Evolutionary conservation across 75 land plant species (phyloP).

Genomic region (Pinus taeda): DNA sequence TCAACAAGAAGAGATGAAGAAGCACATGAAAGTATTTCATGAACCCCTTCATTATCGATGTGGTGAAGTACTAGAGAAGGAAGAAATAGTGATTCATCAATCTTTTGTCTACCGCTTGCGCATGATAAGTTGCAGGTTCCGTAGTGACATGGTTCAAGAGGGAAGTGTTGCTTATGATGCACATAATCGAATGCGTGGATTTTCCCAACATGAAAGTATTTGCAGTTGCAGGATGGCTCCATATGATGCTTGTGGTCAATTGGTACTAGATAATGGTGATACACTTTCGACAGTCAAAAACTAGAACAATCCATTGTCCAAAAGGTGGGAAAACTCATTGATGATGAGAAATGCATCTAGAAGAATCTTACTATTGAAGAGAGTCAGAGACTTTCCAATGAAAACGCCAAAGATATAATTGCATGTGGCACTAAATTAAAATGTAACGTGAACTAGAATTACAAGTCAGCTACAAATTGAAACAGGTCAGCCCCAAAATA

Average conservation of each 20-base stretch:
- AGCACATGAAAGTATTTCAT: constrained; percentile 93
- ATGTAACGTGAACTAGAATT: no score
- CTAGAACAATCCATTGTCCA: no score
- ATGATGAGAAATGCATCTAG: no score
- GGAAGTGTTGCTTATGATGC: constrained; percentile 58
- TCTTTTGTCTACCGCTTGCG: constrained; percentile 72
- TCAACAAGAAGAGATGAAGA: constrained; percentile 68
- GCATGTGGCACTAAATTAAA: no score
- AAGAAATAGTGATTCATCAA: constrained; percentile 95
- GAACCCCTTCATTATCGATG: constrained; percentile 76
- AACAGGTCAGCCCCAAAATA: no score
- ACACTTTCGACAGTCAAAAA: no score
- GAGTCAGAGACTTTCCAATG: no score
- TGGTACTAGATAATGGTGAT: no score
- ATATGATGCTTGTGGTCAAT: constrained; percentile 77
- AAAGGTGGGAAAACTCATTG: no score
- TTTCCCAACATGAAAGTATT: constrained; percentile 83
- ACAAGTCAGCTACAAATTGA: no score
- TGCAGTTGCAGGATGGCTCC: constrained; percentile 95
- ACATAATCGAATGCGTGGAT: constrained; percentile 68
- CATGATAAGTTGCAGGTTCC: constrained; percentile 72
- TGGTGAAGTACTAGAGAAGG: constrained; percentile 82
- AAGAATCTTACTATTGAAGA: no score
- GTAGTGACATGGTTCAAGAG: constrained; percentile 96
- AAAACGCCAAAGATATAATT: no score